Percentiles rank a stretch among this genome's conserved stretches.
Conservation (phyloP, 345 rosid genomes). For the Eucalyptus regnans region DNA sequence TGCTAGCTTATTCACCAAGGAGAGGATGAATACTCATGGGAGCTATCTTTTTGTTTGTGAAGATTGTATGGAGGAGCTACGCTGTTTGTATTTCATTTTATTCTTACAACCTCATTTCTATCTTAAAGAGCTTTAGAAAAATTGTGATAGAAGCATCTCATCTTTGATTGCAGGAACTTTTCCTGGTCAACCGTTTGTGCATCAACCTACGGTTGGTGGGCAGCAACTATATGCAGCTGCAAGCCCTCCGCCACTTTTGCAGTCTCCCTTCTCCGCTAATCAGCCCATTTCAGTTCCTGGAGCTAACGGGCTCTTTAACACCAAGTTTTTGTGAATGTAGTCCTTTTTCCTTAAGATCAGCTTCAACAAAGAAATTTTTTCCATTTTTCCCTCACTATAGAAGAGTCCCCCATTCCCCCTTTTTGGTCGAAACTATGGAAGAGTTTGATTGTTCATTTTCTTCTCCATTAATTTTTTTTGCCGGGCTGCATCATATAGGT, state of each 20-base stretch:
- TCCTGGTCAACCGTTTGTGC: neutral
- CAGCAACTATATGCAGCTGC: constrained; percentile 1
- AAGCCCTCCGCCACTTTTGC: neutral
- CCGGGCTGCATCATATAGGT: neutral
- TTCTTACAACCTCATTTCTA: neutral
- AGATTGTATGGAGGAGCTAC: neutral
- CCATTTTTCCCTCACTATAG: neutral
- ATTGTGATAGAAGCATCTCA: neutral
- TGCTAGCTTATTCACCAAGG: neutral
- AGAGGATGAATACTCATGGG: neutral
- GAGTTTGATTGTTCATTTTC: neutral
- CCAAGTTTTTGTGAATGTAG: neutral
- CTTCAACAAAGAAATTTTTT: neutral
- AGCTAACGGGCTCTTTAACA: neutral
- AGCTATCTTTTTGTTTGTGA: neutral
- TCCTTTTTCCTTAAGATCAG: neutral
- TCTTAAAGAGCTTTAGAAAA: neutral
- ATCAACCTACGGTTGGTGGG: neutral
- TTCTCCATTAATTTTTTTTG: neutral
- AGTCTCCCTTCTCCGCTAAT: neutral
- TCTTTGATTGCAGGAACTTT: neutral
- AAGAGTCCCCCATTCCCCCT: neutral
- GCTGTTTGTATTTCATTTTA: neutral
- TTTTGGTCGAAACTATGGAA: neutral
- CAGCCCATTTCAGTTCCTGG: neutral